Base-by-base conservation (phyloP, 768 basidiomycete species). In the Hygrophoropsis aurantiaca region DNA sequence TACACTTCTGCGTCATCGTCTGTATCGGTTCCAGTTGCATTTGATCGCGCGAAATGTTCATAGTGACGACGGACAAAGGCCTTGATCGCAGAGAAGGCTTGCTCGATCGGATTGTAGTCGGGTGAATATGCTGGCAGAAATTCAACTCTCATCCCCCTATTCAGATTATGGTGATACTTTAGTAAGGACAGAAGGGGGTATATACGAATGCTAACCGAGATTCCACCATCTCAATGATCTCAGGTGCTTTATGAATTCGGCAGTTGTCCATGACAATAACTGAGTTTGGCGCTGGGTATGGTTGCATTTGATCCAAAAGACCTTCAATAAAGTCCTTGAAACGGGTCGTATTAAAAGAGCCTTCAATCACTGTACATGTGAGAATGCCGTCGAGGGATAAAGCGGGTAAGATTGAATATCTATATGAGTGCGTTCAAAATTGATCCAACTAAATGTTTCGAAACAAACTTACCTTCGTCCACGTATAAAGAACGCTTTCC, bases 231-330 rank as follows among this genome's bases (percentile, higher is more conserved):
- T 66, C 64, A 2, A 37, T 45, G 3, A 73, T 40, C 2, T 44
- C 52, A 4, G 49, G 45, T 24, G 41, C 40, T 15, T 71, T 58
- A 51, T 74, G 70, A 20, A 71, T 69, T 1, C 42, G 23, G 11
- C 61, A 62, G 52, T 73, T 72, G 49, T 73, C 71, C 62, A 73
- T 66, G 11, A 73, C 58, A 42, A 73, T 43, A 4, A 72, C 69
- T 19, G 67, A 70, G 11, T 71, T 68, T 13, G 49, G 57, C 0
- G 16, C 42, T 0, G 69, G 72, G 39, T 49, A 74, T 3, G 66
- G 71, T 16, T 69, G 51, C 72, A 74, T 74, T 3, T 51, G 25
- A 25, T 61, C 54, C 1, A 74, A 59, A 1, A 74, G 46, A 2
- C 58, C 57, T 3, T 61, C 46, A 15, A 76, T 54, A 45, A 71